A percentile compares a stretch with the other conserved stretches of the same genome.
phyloP scores from a whole-genome alignment of 129 eudicot species.

The Chrysanthemum seticuspe region DNA sequence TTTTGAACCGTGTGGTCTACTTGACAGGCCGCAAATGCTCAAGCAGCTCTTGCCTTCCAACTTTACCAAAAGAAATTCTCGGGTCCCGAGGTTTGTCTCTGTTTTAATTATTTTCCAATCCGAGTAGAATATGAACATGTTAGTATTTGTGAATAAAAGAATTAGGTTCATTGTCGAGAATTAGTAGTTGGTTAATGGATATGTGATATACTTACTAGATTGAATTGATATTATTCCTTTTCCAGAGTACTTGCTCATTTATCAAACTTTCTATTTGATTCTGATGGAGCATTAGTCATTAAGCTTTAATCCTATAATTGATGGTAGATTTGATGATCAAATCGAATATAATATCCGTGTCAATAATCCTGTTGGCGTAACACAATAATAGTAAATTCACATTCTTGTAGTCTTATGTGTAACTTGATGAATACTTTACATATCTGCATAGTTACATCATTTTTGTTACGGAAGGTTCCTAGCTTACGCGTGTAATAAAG shows the following conservation, averaged over 20 bases:
- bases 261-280: not conserved
- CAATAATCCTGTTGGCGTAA: too few species aligned
- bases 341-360: too few species aligned
- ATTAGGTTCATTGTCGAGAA: not conserved
- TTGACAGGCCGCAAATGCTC: too few species aligned
- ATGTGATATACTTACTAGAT: not conserved
- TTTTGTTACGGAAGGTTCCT: not conserved
- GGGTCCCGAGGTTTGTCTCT: constrained; percentile 94
- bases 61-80: too few species aligned
- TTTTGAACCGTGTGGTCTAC: too few species aligned
- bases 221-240: not conserved
- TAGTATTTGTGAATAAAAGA: constrained; percentile 6
- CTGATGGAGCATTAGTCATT: not conserved
- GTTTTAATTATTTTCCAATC: constrained; percentile 8
- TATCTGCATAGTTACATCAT: too few species aligned
- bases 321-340: not conserved
- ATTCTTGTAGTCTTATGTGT: too few species aligned
- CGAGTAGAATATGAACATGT: not conserved
- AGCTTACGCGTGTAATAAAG: not conserved
- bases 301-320: not conserved
- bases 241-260: not conserved
- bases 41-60: too few species aligned
- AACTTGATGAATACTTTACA: too few species aligned
- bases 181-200: not conserved
- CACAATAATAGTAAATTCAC: too few species aligned